These are phyloP conservation scores for Chaetomium cochliodes DNA, from an alignment of 495 filamentous ascomycete genomes.

Conservation along the genomic window DNA sequence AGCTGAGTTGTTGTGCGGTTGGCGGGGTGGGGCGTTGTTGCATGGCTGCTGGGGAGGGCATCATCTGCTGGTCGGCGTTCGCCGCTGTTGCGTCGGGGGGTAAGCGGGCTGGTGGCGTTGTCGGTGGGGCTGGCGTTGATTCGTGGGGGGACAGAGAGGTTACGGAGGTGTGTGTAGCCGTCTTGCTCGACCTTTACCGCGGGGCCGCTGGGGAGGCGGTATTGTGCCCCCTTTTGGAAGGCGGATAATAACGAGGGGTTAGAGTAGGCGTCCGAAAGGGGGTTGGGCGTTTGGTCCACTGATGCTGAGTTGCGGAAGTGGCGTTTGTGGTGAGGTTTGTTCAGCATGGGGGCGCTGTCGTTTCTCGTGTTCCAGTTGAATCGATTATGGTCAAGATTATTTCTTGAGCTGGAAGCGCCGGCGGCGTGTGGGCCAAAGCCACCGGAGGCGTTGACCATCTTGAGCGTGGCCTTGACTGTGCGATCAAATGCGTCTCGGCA, in stretches of 20 bases:
- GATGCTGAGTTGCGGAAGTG: slow-evolving; percentile 25
- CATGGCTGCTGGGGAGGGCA: slow-evolving; percentile 9
- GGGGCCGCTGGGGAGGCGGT: slow-evolving; percentile 25
- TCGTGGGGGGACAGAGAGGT: slow-evolving; percentile 35
- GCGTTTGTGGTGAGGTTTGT: slow-evolving; percentile 16
- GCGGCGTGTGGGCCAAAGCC: slow-evolving; percentile 57
- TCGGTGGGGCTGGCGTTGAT: slow-evolving; percentile 37
- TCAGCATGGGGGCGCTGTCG: slow-evolving; percentile 23
- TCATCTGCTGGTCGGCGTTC: slow-evolving; percentile 2
- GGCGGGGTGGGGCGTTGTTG: slow-evolving; percentile 6
- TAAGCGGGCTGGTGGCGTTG: slow-evolving; percentile 27
- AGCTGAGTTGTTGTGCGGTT: slow-evolving; percentile 24
- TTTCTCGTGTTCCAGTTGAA: slow-evolving; percentile 34
- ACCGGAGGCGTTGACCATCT: slow-evolving; percentile 82
- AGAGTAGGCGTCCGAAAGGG: slow-evolving; percentile 29
- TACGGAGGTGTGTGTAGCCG: slow-evolving; percentile 39
- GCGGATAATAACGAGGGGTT: slow-evolving; percentile 23
- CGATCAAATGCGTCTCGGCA: slow-evolving; percentile 93
- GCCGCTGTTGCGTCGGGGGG: slow-evolving; percentile 37
- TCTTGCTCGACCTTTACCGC: slow-evolving; percentile 43
- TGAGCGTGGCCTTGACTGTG: slow-evolving; percentile 90
- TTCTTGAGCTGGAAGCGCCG: slow-evolving; percentile 12
- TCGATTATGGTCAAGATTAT: slow-evolving; percentile 29
- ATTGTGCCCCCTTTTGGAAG: slow-evolving; percentile 28
- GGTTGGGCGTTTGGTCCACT: slow-evolving; percentile 17